Evolutionary conservation across 805 yeast species (phyloP), one percentile per base, ranked within the genome.

Genomic region (Helenozyma baotianmanensis): DNA sequence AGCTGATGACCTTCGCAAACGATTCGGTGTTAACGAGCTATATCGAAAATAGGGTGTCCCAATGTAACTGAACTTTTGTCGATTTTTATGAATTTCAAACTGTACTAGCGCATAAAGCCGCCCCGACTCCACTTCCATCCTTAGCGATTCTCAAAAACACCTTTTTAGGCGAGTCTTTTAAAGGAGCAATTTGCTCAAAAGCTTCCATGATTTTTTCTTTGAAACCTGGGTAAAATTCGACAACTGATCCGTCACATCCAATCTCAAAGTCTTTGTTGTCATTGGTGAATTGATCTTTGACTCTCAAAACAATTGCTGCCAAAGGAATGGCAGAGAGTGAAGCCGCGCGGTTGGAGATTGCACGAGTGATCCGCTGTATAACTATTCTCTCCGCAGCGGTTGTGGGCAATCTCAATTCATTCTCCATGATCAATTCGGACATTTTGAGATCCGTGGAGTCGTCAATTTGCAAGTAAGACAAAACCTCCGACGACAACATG

Each of bases 111-210:
- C 96, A 86, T 40, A 90, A 68, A 2, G 97, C 97, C 28, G 97
- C 97, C 45, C 98, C 98, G 27, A 89, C 96, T 39, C 96, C 96
- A 36, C 95, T 82, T 29, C 97, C 97, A 53, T 92, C 97, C 58
- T 86, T 85, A 19, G 97, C 92, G 45, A 89, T 80, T 42, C 78
- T 78, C 40, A 90, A 64, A 47, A 78, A 82, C 28, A 87, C 67
- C 51, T 84, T 78, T 60, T 86, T 77, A 48, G 78, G 86, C 39
- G 81, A 78, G 29, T 83, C 82, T 27, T 82, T 69, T 36, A 89
- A 89, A 26, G 89, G 72, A 43, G 80, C 78, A 26, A 85, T 74
- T 42, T 74, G 53, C 0, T 79, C 68, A 42, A 89, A 62, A 0
- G 95, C 96, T 43, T 84, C 87, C 53, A 90, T 76, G 42, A 90